Evolutionary conservation across 1,284 basidiomycete genomes (phyloP).

Genomic region (Apiotrichum mycotoxinovorans): DNA sequence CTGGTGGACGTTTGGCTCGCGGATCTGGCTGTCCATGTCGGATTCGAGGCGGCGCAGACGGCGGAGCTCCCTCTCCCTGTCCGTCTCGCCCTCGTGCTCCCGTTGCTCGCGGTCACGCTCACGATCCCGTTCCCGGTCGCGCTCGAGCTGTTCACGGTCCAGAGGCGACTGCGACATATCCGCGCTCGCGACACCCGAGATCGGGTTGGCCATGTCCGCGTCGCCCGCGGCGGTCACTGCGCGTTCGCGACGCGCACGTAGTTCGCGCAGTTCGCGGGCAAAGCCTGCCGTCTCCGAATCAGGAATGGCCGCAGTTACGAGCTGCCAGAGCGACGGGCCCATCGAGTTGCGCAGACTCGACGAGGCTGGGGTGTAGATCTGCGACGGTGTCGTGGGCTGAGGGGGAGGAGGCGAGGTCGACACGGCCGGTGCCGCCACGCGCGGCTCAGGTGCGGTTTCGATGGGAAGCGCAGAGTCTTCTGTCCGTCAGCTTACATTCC

Average conservation of each 20-base stretch:
- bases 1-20: not conserved
- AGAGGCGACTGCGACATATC: not conserved
- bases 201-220: not conserved
- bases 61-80: not conserved
- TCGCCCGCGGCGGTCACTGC: not conserved
- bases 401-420: not conserved
- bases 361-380: slow-evolving; percentile 4
- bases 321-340: slow-evolving; percentile 17
- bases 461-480: too few relatives aligned
- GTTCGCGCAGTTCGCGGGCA: slow-evolving; percentile 1
- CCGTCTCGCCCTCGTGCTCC: not conserved
- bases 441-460: not conserved
- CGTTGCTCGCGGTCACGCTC: not conserved
- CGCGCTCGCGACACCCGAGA: not conserved
- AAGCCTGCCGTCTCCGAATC: slow-evolving; percentile 7
- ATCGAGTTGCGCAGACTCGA: slow-evolving; percentile 12
- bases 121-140: not conserved
- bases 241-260: not conserved
- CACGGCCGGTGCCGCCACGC: not conserved
- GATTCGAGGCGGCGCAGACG: not conserved
- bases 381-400: not conserved
- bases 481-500: too few relatives aligned
- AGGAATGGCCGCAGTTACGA: slow-evolving; percentile 15
- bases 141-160: not conserved
- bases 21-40: not conserved